phyloP scores from a whole-genome alignment of 179 eudicot genomes.

The Vitellaria paradoxa region DNA sequence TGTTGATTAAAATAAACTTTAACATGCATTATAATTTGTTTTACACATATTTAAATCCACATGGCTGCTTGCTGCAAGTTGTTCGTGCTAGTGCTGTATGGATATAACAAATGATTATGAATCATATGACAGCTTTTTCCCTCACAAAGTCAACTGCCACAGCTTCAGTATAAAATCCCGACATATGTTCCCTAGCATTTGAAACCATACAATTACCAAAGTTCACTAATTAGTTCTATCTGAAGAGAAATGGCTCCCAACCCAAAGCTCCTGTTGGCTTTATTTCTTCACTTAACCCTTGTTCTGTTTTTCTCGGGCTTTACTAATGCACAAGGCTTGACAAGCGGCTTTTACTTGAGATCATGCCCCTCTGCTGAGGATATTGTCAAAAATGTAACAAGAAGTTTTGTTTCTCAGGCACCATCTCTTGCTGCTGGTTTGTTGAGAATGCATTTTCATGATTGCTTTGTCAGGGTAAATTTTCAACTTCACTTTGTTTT shows the following conservation, averaged over 20 bases:
- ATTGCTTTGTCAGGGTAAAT: slow-evolving; percentile 23
- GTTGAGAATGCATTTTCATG: slow-evolving; percentile 23
- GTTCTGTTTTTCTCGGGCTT: slow-evolving; percentile 1
- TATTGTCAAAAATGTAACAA: slow-evolving; percentile 23
- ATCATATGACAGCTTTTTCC: background rate
- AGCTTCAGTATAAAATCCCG: background rate
- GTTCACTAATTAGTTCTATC: background rate
- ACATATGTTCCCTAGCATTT: background rate
- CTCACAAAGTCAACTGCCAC: background rate
- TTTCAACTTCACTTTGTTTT: background rate
- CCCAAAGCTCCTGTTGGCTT: slow-evolving; percentile 9
- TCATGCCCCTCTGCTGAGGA: slow-evolving; percentile 38
- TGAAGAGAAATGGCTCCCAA: background rate
- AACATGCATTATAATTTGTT: no score
- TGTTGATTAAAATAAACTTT: no score
- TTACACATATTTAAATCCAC: no score
- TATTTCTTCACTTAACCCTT: slow-evolving; percentile 11
- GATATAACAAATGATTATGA: no score
- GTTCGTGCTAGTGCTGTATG: no score
- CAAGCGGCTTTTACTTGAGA: slow-evolving; percentile 24
- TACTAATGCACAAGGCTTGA: slow-evolving; percentile 30
- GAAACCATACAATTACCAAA: background rate
- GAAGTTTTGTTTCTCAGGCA: slow-evolving; percentile 21
- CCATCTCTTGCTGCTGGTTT: slow-evolving; percentile 34
- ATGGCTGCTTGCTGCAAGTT: no score